Base-by-base conservation (phyloP, 805 yeast genomes). In the Ogataea philodendri region DNA sequence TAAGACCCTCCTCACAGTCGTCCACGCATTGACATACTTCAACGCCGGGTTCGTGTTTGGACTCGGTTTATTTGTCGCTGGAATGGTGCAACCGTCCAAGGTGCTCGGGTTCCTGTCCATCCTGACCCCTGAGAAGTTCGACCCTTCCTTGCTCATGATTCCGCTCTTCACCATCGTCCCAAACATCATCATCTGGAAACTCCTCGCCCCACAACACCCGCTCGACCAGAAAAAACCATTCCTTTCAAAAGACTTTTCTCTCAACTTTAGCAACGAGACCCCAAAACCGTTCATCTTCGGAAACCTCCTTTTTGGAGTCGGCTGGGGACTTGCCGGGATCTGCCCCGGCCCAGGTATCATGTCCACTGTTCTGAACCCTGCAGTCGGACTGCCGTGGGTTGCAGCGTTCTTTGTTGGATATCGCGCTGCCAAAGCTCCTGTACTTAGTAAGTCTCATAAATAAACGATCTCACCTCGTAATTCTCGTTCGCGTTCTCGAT, bases 401-500 rank as follows among this genome's bases (percentile, higher is more conserved):
- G 21, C 16, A 2, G 40, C 54, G 1, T 55, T 65, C 32, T 32
- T 56, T 0, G 18, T 40, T 3, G 66, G 66, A n/a, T 51, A 57
- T 20, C 39, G 37, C 11, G 13, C 49, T 36, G 74, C 35, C 70
- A 63, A 22, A 22, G 7, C 19, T 15, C n/a, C 7, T 15, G 15
- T 29, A 18, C 21, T 52, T 48, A 79, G 32, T 76, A 65, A 10
- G 81, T 74, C 54, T 82, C 88, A 47, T 78, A 82, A 21, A 84
- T 69, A 28, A 82, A 59, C 35, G 78, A 78, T 34, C 74, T 64
- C 30, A 84, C 73, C 35, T 70, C 72, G 53, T 81, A 82, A 32
- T 79, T 82, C 57, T 88, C 96, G 57, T 86, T 86, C 26, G 88
- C 88, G 30, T 86, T 93, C 35, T 84, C 90, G 38, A 88, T 74